Conservation (phyloP, 129 eudicot genomes). For the Gnaphalium uliginosum region DNA sequence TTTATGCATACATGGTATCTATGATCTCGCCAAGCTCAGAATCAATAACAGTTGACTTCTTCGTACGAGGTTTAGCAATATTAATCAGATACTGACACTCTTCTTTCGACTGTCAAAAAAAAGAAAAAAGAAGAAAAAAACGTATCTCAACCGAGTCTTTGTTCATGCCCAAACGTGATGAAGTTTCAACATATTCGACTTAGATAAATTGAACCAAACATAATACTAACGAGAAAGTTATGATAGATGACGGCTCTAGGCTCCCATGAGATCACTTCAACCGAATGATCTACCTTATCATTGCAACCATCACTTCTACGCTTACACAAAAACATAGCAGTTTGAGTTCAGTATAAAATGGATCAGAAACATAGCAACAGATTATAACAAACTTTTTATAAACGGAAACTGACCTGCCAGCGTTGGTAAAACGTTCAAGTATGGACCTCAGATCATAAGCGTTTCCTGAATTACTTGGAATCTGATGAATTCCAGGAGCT, state of each 20-base stretch:
- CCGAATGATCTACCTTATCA: constrained; percentile 56
- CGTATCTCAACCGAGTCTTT: background rate
- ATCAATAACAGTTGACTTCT: constrained; percentile 89
- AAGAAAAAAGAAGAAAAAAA: constrained; percentile 16
- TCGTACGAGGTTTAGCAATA: constrained; percentile 88
- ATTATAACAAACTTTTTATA: background rate
- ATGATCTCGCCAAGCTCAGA: constrained; percentile 66
- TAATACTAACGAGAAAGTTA: constrained; percentile 40
- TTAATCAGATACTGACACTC: constrained; percentile 83
- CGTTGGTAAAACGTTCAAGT: constrained; percentile 32
- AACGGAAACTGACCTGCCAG: constrained; percentile 40
- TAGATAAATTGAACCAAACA: background rate
- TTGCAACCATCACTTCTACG: constrained; percentile 39
- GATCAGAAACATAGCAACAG: background rate
- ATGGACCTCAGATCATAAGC: constrained; percentile 66
- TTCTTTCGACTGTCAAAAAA: constrained; percentile 62
- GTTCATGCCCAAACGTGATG: background rate
- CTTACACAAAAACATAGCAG: constrained; percentile 2
- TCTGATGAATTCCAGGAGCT: constrained; percentile 51
- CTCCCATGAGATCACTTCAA: constrained; percentile 74
- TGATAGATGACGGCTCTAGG: constrained; percentile 71
- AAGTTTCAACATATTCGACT: background rate
- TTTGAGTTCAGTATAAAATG: background rate
- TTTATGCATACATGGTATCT: constrained; percentile 72
- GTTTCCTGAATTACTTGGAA: constrained; percentile 40